A percentile compares a stretch with the other conserved stretches of the same genome.
These are phyloP conservation scores for Kodamaea sagamina DNA, from an alignment of 805 yeast species.

Conservation along the genomic window DNA sequence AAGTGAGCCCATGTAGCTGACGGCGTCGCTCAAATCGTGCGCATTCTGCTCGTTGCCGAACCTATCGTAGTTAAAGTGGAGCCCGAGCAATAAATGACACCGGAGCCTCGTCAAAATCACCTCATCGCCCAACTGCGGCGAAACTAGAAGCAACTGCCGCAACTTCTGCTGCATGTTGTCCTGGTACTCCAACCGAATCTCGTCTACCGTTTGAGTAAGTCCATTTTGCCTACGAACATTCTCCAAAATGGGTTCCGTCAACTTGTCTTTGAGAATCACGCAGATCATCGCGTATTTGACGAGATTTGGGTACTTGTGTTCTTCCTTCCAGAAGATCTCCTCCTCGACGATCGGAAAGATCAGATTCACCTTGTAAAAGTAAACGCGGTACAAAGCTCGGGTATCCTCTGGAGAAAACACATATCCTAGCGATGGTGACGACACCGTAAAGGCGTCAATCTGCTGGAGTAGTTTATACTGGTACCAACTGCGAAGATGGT, in stretches of 20 bases:
- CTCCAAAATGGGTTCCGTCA: slow-evolving; percentile 21
- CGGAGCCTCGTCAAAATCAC: slow-evolving; percentile 22
- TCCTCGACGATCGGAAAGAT: slow-evolving; percentile 45
- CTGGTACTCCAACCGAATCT: neutral
- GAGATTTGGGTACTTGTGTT: slow-evolving; percentile 39
- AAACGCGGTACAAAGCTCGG: slow-evolving; percentile 32
- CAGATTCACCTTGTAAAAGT: slow-evolving; percentile 41
- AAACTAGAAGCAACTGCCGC: slow-evolving; percentile 22
- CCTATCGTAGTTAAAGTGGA: slow-evolving; percentile 22
- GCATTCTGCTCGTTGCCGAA: slow-evolving; percentile 26
- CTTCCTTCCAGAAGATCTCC: slow-evolving; percentile 38
- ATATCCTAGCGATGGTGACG: slow-evolving; percentile 20
- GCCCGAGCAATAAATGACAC: slow-evolving; percentile 22
- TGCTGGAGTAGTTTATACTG: slow-evolving; percentile 28
- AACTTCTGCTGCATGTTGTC: slow-evolving; percentile 22
- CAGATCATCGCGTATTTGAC: slow-evolving; percentile 46
- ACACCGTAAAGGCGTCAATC: slow-evolving; percentile 41
- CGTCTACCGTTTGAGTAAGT: neutral
- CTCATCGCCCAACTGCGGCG: slow-evolving; percentile 26
- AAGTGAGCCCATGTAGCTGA: slow-evolving; percentile 21
- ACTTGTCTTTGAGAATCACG: slow-evolving; percentile 42
- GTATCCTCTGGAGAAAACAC: slow-evolving; percentile 2
- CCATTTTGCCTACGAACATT: neutral
- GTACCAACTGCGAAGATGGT: slow-evolving; percentile 6
- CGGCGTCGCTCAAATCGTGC: slow-evolving; percentile 22